Conservation (phyloP, 768 basidiomycete genomes). For the Rossbeevera mucosa region DNA sequence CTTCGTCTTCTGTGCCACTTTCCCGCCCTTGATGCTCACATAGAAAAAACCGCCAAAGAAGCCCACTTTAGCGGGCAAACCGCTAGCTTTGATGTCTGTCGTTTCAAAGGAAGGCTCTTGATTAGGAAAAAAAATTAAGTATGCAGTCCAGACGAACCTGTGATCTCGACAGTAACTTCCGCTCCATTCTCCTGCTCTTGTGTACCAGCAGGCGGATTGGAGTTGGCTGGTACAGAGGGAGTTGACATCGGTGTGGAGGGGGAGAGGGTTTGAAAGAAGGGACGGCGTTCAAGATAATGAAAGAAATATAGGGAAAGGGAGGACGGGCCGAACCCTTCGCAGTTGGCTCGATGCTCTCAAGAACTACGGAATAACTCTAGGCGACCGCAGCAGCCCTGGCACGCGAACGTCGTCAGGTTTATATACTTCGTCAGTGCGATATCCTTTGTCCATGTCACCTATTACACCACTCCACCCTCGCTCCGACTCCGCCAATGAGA, state of each 20-base stretch:
- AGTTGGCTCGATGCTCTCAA: not conserved
- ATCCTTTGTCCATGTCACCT: not conserved
- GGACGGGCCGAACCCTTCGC: not conserved
- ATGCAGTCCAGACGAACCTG: conserved; percentile 10
- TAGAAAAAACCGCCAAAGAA: conserved; percentile 29
- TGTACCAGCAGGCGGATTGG: not conserved
- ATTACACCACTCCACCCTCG: conserved; percentile 10
- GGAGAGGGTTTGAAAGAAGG: not conserved
- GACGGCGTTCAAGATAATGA: not conserved
- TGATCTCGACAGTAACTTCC: conserved; percentile 28
- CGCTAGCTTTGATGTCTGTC: conserved; percentile 33
- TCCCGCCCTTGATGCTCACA: conserved; percentile 26
- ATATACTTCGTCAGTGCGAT: conserved; percentile 14
- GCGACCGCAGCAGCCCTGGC: conserved; percentile 1
- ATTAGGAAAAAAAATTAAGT: not conserved
- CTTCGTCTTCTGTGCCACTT: conserved; percentile 26
- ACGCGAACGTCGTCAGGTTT: conserved; percentile 6
- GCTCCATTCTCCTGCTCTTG: conserved; percentile 4
- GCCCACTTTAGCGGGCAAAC: conserved; percentile 30
- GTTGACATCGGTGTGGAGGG: conserved; percentile 10
- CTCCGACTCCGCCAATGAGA: conserved; percentile 21
- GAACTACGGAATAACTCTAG: not conserved
- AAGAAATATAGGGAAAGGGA: not conserved
- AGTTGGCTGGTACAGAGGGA: conserved; percentile 3
- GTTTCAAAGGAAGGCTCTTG: not conserved